These are phyloP conservation scores for Tetradesmus lagerheimii DNA, from an alignment of 139 green algal species.

Conservation along the genomic window DNA sequence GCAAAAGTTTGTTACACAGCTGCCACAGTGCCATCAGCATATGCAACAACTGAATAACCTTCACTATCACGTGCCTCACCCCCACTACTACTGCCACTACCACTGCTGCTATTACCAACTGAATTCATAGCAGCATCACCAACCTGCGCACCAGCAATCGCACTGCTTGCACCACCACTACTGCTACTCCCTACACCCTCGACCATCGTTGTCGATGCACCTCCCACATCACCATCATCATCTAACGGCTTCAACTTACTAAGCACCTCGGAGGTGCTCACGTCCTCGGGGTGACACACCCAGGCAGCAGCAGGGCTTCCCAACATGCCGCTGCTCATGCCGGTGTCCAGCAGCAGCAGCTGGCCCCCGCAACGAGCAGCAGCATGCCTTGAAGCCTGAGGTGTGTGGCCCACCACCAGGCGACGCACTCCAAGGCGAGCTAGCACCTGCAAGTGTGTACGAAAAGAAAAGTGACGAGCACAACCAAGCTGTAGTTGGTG, in stretches of 20 bases:
- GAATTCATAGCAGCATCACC: not conserved
- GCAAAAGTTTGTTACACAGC: not conserved
- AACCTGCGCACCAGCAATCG: not conserved
- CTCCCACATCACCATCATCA: too few species aligned
- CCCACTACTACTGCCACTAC: not conserved
- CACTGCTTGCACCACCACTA: not conserved
- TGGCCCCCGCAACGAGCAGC: not conserved
- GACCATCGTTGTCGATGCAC: too few species aligned
- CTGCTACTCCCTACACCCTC: constrained; percentile 66
- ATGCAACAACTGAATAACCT: not conserved
- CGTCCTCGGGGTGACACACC: constrained; percentile 4
- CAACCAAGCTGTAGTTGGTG: too few species aligned
- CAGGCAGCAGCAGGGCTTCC: not conserved
- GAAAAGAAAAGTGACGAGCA: constrained; percentile 9
- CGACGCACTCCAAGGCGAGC: constrained; percentile 27
- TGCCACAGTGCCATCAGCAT: not conserved
- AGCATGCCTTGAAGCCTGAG: constrained; percentile 26
- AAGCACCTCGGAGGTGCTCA: too few species aligned
- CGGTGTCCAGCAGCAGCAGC: constrained; percentile 30
- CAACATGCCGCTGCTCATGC: constrained; percentile 40
- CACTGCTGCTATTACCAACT: not conserved
- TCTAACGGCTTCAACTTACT: too few species aligned
- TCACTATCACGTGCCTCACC: not conserved
- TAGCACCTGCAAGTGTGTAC: constrained; percentile 31
- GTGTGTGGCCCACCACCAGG: constrained; percentile 51